Evolutionary conservation across 306 rosid genomes (phyloP).

Genomic region (Rosa multiflora): DNA sequence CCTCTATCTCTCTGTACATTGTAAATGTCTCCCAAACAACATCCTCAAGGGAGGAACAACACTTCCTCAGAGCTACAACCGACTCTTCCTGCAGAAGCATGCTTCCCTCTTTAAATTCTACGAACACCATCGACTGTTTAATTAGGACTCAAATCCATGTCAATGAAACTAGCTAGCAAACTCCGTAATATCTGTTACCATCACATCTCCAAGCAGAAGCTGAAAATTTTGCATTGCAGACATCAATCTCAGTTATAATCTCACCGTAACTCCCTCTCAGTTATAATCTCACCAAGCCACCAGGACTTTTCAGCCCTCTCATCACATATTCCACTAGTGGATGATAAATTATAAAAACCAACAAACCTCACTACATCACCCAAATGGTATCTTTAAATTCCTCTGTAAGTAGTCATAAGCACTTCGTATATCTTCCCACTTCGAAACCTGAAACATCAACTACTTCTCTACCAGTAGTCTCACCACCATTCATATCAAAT

Average conservation of each 20-base stretch:
- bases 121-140: slow-evolving; percentile 46
- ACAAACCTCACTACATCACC: slow-evolving; percentile 65
- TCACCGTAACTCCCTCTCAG: slow-evolving; percentile 41
- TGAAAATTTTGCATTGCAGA: slow-evolving; percentile 43
- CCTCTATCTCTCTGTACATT: slow-evolving; percentile 46
- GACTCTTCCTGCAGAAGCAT: slow-evolving; percentile 35
- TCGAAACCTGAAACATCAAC: slow-evolving; percentile 45
- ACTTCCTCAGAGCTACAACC: slow-evolving; percentile 29
- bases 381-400: slow-evolving; percentile 57
- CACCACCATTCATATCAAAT: slow-evolving; percentile 38
- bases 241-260: slow-evolving; percentile 18
- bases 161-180: slow-evolving; percentile 45
- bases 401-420: slow-evolving; percentile 55
- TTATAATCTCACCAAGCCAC: slow-evolving; percentile 47
- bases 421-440: slow-evolving; percentile 72
- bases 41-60: slow-evolving; percentile 42
- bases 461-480: slow-evolving; percentile 33
- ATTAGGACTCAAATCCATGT: slow-evolving; percentile 28
- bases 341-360: slow-evolving; percentile 50
- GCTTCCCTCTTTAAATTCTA: slow-evolving; percentile 45
- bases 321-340: slow-evolving; percentile 57
- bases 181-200: slow-evolving; percentile 46
- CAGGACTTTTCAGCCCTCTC: slow-evolving; percentile 53
- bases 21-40: slow-evolving; percentile 56
- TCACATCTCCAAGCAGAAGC: slow-evolving; percentile 27